Conservation (phyloP, 352 stramenopile genomes). For the Phytophthora tubulina region DNA sequence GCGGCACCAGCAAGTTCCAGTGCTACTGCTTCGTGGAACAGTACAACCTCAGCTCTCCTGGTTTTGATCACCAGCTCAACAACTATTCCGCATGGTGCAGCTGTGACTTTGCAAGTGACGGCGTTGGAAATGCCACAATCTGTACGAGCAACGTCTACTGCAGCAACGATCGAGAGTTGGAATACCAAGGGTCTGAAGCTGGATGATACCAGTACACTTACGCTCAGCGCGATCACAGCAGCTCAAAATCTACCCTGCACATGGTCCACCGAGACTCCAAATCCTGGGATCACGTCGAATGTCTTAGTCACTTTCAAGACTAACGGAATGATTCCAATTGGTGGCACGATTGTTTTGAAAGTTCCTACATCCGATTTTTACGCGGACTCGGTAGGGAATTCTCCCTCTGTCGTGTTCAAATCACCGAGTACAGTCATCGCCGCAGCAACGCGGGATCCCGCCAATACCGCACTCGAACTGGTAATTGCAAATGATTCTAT, state of each 20-base stretch:
- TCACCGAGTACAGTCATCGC: constrained; percentile 29
- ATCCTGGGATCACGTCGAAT: constrained; percentile 60
- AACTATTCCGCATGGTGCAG: constrained; percentile 41
- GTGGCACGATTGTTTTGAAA: constrained; percentile 50
- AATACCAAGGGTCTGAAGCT: constrained; percentile 48
- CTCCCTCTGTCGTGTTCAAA: constrained; percentile 38
- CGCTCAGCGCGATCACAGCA: constrained; percentile 49
- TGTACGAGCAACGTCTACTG: constrained; percentile 33
- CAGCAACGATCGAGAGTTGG: constrained; percentile 60
- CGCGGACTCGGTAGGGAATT: constrained; percentile 30
- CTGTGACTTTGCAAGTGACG: constrained; percentile 48
- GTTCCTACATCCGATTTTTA: constrained; percentile 54
- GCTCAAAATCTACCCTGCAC: constrained; percentile 43
- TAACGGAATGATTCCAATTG: constrained; percentile 51
- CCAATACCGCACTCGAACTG: constrained; percentile 23
- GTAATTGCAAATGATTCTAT: constrained; percentile 39
- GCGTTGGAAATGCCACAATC: constrained; percentile 62
- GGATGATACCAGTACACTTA: constrained; percentile 46
- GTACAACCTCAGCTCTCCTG: constrained; percentile 38
- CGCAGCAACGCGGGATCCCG: constrained; percentile 38
- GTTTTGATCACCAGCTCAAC: constrained; percentile 46
- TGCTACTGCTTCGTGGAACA: constrained; percentile 55
- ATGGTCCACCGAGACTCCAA: constrained; percentile 53
- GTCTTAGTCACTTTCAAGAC: constrained; percentile 55
- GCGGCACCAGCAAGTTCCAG: constrained; percentile 24